Evolutionary conservation across 768 basidiomycete genomes (phyloP).

Genomic region (Xerocomellus amylosporus): DNA sequence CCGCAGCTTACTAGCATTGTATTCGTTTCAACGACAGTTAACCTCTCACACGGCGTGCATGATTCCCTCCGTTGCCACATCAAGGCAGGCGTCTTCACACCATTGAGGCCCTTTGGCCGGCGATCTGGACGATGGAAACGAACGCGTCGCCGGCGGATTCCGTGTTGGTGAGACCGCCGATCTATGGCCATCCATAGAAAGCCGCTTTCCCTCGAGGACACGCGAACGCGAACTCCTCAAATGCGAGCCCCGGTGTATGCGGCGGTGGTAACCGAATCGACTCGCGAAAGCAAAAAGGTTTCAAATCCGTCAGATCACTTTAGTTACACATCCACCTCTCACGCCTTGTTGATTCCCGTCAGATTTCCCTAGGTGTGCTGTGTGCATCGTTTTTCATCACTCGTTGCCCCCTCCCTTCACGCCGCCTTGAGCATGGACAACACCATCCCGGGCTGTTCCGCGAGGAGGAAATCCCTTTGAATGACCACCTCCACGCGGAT

Average conservation of each 20-base stretch:
- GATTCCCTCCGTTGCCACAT: no score
- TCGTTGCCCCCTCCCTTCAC: slow-evolving; percentile 13
- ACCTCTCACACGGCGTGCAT: neutral
- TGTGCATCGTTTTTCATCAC: slow-evolving; percentile 1
- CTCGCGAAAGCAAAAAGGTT: neutral
- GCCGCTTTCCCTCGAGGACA: neutral
- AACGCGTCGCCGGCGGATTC: neutral
- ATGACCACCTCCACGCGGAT: slow-evolving; percentile 9
- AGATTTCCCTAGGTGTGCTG: neutral
- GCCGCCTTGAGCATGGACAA: neutral
- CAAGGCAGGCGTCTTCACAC: neutral
- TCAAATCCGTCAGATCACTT: neutral
- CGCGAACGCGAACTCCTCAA: neutral
- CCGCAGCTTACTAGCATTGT: neutral
- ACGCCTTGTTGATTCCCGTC: neutral
- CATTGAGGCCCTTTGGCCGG: neutral
- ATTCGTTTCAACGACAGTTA: neutral
- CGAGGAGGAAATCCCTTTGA: slow-evolving; percentile 13
- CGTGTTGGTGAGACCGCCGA: neutral
- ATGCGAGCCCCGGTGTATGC: no score
- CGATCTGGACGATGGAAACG: neutral
- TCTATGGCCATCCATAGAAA: neutral
- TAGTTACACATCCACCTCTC: neutral
- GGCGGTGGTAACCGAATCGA: neutral
- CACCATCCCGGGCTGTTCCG: slow-evolving; percentile 12